Evolutionary conservation across 2,329 filamentous ascomycete genomes (phyloP), one percentile per base, ranked within the genome.

Genomic region (Penicillium sclerotigenum): DNA sequence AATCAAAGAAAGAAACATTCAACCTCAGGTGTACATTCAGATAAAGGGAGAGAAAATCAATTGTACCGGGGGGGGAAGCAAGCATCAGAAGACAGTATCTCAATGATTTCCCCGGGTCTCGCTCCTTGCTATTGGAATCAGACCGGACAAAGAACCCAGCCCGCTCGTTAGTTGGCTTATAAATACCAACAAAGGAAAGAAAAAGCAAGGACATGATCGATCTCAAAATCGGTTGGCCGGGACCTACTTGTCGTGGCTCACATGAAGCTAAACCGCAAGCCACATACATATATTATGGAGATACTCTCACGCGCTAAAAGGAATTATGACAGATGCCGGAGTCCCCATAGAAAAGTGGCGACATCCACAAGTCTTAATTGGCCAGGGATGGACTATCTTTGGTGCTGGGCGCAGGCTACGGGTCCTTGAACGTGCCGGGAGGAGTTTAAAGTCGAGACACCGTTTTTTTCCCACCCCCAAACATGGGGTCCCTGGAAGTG

Each of bases 51-150:
- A 40, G 22, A 54, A 31, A 36, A 5, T 24, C 36, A 54, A 47
- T 45, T 26, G 47, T 22, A 37, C 14, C 13, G 18, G 37, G 51
- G 45, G 42, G 24, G 33, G 41, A 24, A 33, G n/a, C 18, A 38
- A 58, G 46, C 22, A 38, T 24, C 24, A 56, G 36, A 50, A 26
- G 41, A 37, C 33, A 56, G 41, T 45, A 56, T 56, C 42, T 52
- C 42, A 38, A 36, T 56, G 41, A 18, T 13, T 22, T 50, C 47
- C 53, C 41, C 54, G 41, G 36, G 36, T 26, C 28, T 24, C 37
- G n/a, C 38, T 48, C 57, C 28, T 64, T 67, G 42, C 48, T 58
- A 65, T 64, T 65, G 47, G 61, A 60, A 65, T 60, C 57, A 59
- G 63, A 13, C 57, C 54, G 52, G 51, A 64, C 60, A 63, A 65